Evolutionary conservation across 2,329 filamentous ascomycete species (phyloP), one percentile per base, ranked within the genome.

Genomic region (Aspergillus ibericus): DNA sequence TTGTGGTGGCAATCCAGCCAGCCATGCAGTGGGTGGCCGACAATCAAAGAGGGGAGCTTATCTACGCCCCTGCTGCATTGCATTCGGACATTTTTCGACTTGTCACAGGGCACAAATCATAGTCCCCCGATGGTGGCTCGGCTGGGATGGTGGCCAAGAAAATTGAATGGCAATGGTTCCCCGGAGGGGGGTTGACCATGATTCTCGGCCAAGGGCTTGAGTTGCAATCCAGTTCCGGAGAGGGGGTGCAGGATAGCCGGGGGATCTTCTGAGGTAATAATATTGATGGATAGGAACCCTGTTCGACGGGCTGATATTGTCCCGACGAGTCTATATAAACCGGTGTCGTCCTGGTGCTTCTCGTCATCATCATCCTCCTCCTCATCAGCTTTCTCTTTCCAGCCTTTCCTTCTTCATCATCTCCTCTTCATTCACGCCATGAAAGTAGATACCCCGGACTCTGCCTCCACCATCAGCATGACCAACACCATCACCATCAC

Each of bases 401-500:
- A 38, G 10, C 15, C 10, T 40, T 22, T 20, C 29, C 18, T 22
- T 32, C 35, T 42, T 29, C 16, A 15, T 20, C 9, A 10, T 22
- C 25, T 27, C 35, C 18, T 29, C 46, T 50, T n/a, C 49, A 25
- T 42, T 38, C 2, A 18, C 29, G 58, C 48, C 53, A 63, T 63
- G 60, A 63, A 63, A 54, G 51, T 61, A 29, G 53, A 56, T 56
- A 50, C 46, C 46, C 42, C 47, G 47, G 55, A 58, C 27, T 46
- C 59, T 53, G 42, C 50, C 20, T 48, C 53, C 36, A 54, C 49
- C 29, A 53, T 49, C 48, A 66, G 42, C 29, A 70, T 72, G 70
- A 68, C 69, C 46, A 63, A 71, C 56, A 66, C 69, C 13, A 63
- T 72, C 58, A 67, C 70, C 25, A 72, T 72, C 50, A 70, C 68